Evolutionary conservation across 306 rosid genomes (phyloP), one percentile per base, ranked within the genome.

Genomic region (Styphnolobium japonicum): DNA sequence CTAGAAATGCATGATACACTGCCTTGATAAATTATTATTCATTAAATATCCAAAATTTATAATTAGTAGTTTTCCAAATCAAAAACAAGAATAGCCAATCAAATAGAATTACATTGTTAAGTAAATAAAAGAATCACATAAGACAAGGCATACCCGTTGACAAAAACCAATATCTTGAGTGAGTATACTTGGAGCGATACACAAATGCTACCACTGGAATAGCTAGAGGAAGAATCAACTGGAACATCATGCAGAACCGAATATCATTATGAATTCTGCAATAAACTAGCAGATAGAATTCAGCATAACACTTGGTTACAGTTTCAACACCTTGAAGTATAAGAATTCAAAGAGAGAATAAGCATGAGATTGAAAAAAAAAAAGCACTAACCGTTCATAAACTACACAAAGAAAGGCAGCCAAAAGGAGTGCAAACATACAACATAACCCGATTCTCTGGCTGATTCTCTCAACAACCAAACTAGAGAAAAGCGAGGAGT

Each of bases 121-220:
- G 48, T 63, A 7, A 7, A 81, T 29, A 15, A 29, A 75, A 60
- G 14, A 39, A 53, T 2, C 22, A 23, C 19, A 15, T 4, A 36
- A 78, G 76, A 42, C 40, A 73, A 42, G 58, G 29, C 69, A 23
- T 66, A 87, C 90, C 87, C 61, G 83, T 42, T 15, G 87, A 83
- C 78, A 76, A 87, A 55, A 87, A 71, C 90, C 88, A 87, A 61
- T 72, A 87, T 75, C 81, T 82, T 60, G 88, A 76, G 76, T 87
- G 87, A 67, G 86, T 84, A 67, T 84, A 87, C 52, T 79, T 82
- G 64, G 87, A 75, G 23, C 58, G 81, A 58, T 75, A 82, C 49
- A 79, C 8, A 80, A 34, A 79, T n/a, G 79, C 72, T 68, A 82
- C 73, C 4, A 53, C 85, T 4, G 88, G 85, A 73, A 87, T 85